These are phyloP conservation scores for Cyclostephanos invisitatus DNA, from an alignment of 108 stramenopile species.

Conservation along the genomic window DNA sequence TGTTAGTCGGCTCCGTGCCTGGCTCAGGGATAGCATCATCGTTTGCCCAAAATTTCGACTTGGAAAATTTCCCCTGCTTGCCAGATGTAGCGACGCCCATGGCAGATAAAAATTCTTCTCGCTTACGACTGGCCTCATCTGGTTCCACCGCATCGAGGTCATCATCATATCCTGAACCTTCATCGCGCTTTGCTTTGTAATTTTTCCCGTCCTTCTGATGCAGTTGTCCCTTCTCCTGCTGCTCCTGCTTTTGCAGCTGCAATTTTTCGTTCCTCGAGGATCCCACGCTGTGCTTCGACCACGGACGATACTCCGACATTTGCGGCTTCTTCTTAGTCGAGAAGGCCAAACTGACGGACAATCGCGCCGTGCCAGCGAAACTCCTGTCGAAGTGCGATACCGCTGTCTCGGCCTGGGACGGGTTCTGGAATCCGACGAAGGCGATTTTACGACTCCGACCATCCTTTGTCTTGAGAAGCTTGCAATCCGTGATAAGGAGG, in stretches of 20 bases:
- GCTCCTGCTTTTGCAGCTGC: conserved; percentile 20
- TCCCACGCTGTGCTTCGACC: conserved; percentile 59
- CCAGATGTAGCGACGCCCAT: conserved; percentile 39
- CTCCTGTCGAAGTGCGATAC: conserved; percentile 63
- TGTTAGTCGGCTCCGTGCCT: conserved; percentile 12
- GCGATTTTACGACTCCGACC: conserved; percentile 74
- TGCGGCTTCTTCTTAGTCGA: conserved; percentile 52
- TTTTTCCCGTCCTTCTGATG: background rate
- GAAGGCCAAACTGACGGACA: conserved; percentile 72
- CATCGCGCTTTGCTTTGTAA: conserved; percentile 9
- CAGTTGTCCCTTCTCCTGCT: conserved; percentile 19
- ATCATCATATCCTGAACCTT: conserved; percentile 1
- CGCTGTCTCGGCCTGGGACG: conserved; percentile 53
- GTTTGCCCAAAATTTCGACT: conserved; percentile 85
- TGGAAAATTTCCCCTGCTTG: conserved; percentile 36
- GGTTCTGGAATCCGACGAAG: conserved; percentile 79
- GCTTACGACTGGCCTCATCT: conserved; percentile 28
- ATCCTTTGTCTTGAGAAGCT: conserved; percentile 65
- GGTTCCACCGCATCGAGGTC: conserved; percentile 20
- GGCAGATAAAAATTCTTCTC: conserved; percentile 51
- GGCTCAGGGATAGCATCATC: conserved; percentile 58
- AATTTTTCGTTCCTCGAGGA: conserved; percentile 38
- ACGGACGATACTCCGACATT: conserved; percentile 47
- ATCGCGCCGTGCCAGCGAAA: conserved; percentile 58
- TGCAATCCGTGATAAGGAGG: conserved; percentile 72